Conservation (phyloP, 2,329 filamentous ascomycete species). For the Fusarium sp. region DNA sequence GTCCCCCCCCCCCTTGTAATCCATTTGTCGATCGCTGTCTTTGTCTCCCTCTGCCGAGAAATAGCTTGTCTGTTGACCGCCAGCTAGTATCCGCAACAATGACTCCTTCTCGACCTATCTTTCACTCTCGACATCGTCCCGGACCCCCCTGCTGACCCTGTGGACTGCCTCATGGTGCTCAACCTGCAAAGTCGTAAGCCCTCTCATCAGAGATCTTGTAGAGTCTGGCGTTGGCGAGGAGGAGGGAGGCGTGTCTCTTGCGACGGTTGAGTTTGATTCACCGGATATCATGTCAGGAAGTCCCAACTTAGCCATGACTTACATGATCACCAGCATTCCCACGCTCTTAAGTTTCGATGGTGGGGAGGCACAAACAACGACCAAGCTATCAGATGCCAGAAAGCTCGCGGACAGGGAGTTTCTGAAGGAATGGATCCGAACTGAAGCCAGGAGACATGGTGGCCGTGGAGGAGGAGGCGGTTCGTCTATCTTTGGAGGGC, state of each 20-base stretch:
- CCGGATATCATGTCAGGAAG: conserved; percentile 63
- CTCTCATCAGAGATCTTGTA: conserved; percentile 60
- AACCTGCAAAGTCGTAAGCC: conserved; percentile 62
- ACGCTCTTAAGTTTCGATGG: conserved; percentile 68
- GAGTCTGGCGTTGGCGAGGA: conserved; percentile 63
- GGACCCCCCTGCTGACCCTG: conserved; percentile 66
- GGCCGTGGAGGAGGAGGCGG: conserved; percentile 52
- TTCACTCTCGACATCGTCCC: conserved; percentile 63
- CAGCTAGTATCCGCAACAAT: conserved; percentile 62
- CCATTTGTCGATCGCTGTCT: conserved; percentile 37
- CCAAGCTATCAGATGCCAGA: conserved; percentile 61
- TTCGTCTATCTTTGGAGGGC: conserved; percentile 50
- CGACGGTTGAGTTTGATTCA: conserved; percentile 66
- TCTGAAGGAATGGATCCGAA: conserved; percentile 64
- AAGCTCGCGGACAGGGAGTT: conserved; percentile 61
- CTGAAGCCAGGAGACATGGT: conserved; percentile 60
- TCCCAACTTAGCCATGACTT: conserved; percentile 59
- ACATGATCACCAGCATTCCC: conserved; percentile 68
- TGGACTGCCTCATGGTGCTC: conserved; percentile 70
- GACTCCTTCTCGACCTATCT: conserved; percentile 66
- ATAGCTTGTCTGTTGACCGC: conserved; percentile 23
- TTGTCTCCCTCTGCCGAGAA: conserved; percentile 15
- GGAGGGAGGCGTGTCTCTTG: conserved; percentile 66
- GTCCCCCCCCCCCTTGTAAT: conserved; percentile 9
- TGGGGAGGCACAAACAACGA: conserved; percentile 61